Base-by-base conservation (phyloP, 306 rosid species). In the Vigna unguiculata region DNA sequence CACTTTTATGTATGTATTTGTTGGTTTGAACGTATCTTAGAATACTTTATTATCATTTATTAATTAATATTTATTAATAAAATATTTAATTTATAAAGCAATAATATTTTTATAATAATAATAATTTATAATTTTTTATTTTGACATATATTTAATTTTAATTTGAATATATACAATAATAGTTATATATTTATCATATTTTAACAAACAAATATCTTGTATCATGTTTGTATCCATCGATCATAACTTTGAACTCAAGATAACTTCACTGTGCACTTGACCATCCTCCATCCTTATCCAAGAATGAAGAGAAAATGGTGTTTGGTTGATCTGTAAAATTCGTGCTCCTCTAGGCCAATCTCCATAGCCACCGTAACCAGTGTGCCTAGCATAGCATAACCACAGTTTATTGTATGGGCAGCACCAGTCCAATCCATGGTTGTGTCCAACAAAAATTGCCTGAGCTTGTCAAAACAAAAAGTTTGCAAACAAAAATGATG, bases 401-500 rank as follows among this genome's bases (percentile, higher is more conserved):
- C 93, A 93, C 17, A 90, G 85, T 21, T 80, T 81, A 68, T 83
- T 34, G 71, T 77, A 77, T 41, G 93, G 97, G 80, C 97, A 93
- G 73, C 97, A 90, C 96, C 96, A 93, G 36, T 90, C 96, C 77
- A 93, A 84, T 53, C 97, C 97, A 75, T 93, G 97, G 86, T 90
- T 87, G 84, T 90, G 97, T 73, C 96, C 96, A 32, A 88, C 97
- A 83, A 92, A 92, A 78, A 90, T 80, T 72, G 93, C 96, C 97
- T 93, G 85, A 79, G 15, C 62, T 73, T 75, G 58, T 54, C 76
- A 71, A 70, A 71, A 48, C 24, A 25, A 49, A 89, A 76, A 6
- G 43, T 9, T 9, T 40, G 52, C 54, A 54, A n/a, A 6, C 2
- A 63, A 34, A 71, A 32, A 24, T 10, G 11, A 28, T 5, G 10